phyloP scores from a whole-genome alignment of 257 asterid genomes.

The Fraxinus cuspidata region DNA sequence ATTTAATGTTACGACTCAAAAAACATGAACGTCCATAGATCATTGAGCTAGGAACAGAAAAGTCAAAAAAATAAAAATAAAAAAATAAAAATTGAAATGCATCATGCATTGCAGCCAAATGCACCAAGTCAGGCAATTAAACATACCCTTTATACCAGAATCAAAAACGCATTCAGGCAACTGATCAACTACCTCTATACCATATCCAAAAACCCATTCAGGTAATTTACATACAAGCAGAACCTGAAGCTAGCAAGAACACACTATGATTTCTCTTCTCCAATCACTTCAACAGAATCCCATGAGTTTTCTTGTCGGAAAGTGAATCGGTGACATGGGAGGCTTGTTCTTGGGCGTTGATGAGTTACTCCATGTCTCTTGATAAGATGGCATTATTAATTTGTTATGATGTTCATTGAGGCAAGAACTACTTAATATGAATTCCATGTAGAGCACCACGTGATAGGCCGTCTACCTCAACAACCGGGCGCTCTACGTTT shows the following conservation, averaged over 20 bases:
- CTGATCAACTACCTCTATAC: neutral
- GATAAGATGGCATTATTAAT: too few species aligned
- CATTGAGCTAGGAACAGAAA: neutral
- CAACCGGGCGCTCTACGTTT: too few species aligned
- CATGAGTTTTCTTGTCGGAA: constrained; percentile 10
- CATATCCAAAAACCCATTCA: neutral
- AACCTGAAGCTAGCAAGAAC: neutral
- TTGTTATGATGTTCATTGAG: too few species aligned
- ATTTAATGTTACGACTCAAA: neutral
- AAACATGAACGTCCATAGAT: neutral
- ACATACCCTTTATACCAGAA: too few species aligned
- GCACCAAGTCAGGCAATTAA: too few species aligned
- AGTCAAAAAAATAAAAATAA: too few species aligned
- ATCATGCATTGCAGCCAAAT: too few species aligned
- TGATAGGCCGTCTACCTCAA: too few species aligned
- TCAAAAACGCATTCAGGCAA: neutral
- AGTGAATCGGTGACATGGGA: constrained; percentile 1
- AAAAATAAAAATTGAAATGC: too few species aligned
- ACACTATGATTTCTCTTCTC: constrained; percentile 30
- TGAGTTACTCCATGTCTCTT: constrained; percentile 43
- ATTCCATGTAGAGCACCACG: too few species aligned
- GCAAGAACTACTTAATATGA: too few species aligned
- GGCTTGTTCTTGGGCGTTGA: constrained; percentile 29
- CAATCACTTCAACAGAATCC: constrained; percentile 12
- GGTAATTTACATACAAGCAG: neutral